Evolutionary conservation across 2,329 filamentous ascomycete genomes (phyloP), one percentile per base, ranked within the genome.

Genomic region (Penicillium sclerotigenum): DNA sequence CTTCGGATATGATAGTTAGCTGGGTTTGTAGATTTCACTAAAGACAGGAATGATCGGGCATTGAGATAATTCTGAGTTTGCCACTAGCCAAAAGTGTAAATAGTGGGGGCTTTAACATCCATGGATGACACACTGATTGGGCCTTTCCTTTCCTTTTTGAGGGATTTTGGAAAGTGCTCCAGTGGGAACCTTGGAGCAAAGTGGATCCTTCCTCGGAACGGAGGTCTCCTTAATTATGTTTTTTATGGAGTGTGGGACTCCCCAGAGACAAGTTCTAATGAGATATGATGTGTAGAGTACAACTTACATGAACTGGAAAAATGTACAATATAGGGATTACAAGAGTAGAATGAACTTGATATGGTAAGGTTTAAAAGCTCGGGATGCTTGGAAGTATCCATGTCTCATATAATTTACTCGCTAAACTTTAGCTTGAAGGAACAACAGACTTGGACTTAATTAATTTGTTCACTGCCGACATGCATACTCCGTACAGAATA

Each of bases 121-220:
- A 20, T 45, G 28, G 41, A 42, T 18, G 9, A 24, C 8, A 33
- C 9, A 37, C 28, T 47, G 6, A 24, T 48, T 46, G 34, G 49
- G 18, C 28, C 34, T 26, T 61, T 47, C 34, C 22, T 61, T 47
- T 34, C 38, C 22, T 31, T 38, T 54, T 52, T 59, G 59, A 60
- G 59, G 56, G 31, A 62, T 62, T 64, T 65, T 59, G 52, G 26
- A 43, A 24, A 33, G 31, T 29, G 28, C 28, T 11, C 28, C 10
- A 18, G 57, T 59, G 59, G 59, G 48, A 46, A 49, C 49, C n/a
- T n/a, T n/a, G 9, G 10, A 16, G 58, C 48, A n/a, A n/a, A n/a
- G n/a, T n/a, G 54, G 53, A 64, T 65, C 62, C 28, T 33, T 65
- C 58, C 58, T 61, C 43, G 48, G 42, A 60, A 56, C 45, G 57